Base-by-base conservation (phyloP, 495 filamentous ascomycete species). In the Polyplosphaeria fusca region DNA sequence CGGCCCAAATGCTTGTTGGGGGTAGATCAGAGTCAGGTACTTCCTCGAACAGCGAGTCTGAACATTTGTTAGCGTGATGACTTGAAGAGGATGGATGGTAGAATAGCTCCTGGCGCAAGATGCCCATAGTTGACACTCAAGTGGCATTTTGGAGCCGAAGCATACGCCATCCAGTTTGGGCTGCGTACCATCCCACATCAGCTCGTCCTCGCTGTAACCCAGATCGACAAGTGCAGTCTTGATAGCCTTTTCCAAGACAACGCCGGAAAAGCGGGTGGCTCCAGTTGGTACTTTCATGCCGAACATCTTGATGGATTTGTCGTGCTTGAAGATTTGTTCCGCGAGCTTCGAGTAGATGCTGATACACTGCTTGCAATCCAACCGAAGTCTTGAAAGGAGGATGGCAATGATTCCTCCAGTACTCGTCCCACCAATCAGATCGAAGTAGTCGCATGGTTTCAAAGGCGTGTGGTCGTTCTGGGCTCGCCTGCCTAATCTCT, bases 161-260 rank as follows among this genome's bases (percentile, higher is more conserved):
- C n/a, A n/a, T n/a, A n/a, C n/a, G n/a, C n/a, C n/a, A n/a, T n/a
- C n/a, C n/a, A n/a, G n/a, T n/a, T n/a, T n/a, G n/a, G n/a, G n/a
- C n/a, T n/a, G n/a, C n/a, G n/a, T n/a, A n/a, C n/a, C 66, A 41
- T 68, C 66, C 66, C 66, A 68, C 66, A 68, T 68, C 19, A 61
- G 40, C 37, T 71, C 69, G 40, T 72, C 58, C 22, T 68, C 50
- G 4, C 57, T 47, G 16, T 71, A 71, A 11, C 63, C 61, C 3
- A 64, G 56, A 12, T 69, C 48, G 2, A 46, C 52, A 4, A 72
- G 39, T 12, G 68, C 69, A 1, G 38, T 23, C 42, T 68, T 68
- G 47, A 68, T 68, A 1, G 66, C 58, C 14, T 52, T 54, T 38
- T 65, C 66, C 3, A 68, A 60, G 5, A 68, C 66, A 3, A 38